Percentiles rank a stretch among this genome's conserved stretches.
These are phyloP conservation scores for Allium fistulosum DNA, from an alignment of 106 monocot genomes.

Conservation along the genomic window DNA sequence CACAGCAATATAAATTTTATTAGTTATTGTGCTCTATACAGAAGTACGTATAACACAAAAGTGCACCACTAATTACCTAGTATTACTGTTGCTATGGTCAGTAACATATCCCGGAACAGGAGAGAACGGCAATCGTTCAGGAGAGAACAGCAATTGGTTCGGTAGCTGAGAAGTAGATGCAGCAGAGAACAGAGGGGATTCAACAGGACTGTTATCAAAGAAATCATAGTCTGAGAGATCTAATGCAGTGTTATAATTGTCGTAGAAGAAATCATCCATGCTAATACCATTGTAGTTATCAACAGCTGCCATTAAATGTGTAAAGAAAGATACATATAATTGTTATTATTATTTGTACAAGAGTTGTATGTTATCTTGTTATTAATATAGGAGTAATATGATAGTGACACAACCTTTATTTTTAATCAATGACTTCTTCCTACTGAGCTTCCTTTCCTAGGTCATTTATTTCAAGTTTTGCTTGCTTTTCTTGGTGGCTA, in stretches of 20 bases:
- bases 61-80: not conserved
- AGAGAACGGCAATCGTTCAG: not conserved
- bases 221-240: constrained; percentile 18
- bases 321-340: not conserved
- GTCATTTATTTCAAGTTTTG: not conserved
- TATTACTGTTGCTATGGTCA: not conserved
- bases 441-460: constrained; percentile 2
- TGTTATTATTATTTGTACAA: not conserved
- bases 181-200: not conserved
- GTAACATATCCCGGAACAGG: too few species aligned
- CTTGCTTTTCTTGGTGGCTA: not conserved
- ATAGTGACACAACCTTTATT: not conserved
- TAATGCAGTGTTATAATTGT: constrained; percentile 12
- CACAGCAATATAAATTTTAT: not conserved
- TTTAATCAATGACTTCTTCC: not conserved
- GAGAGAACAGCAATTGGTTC: not conserved
- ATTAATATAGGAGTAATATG: not conserved
- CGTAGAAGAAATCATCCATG: constrained; percentile 8
- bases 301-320: constrained; percentile 1
- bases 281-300: not conserved
- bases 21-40: too few species aligned
- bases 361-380: not conserved
- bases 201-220: not conserved
- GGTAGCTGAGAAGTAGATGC: too few species aligned
- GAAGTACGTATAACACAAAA: not conserved